These are phyloP conservation scores for Chlamydomonas eustigma DNA, from an alignment of 139 green algal species.

Conservation along the genomic window DNA sequence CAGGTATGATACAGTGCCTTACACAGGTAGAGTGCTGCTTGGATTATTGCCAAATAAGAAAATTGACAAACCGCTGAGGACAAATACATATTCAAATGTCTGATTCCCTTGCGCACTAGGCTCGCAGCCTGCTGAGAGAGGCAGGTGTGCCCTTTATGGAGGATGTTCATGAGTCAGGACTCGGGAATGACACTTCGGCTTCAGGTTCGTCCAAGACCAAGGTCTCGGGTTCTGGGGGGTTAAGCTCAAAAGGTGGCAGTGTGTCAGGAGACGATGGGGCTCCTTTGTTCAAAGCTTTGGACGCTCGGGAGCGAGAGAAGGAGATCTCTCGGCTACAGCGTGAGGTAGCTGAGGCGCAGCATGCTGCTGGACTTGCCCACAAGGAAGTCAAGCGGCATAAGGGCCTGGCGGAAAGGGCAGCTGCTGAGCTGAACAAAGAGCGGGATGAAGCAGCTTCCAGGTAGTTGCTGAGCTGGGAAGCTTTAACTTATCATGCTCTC, in stretches of 20 bases:
- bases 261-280: neutral
- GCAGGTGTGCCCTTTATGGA: neutral
- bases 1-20: too few species aligned
- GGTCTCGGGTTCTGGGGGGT: too few species aligned
- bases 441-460: neutral
- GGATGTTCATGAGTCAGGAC: neutral
- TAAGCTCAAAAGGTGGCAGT: too few species aligned
- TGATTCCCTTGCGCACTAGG: neutral
- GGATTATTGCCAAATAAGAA: too few species aligned
- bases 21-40: too few species aligned
- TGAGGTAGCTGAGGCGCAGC: constrained; percentile 4
- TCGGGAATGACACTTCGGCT: too few species aligned
- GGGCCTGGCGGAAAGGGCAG: neutral
- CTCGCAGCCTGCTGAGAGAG: neutral
- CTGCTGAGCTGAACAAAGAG: neutral
- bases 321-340: neutral
- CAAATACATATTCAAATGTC: too few species aligned
- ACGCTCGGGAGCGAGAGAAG: constrained; percentile 19
- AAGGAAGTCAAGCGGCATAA: neutral
- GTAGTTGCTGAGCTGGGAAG: too few species aligned
- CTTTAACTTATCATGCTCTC: too few species aligned
- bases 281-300: constrained; percentile 3
- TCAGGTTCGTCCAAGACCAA: neutral
- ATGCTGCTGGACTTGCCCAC: neutral
- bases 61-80: too few species aligned